A percentile compares a stretch with the other conserved stretches of the same genome.
Conservation (phyloP, 495 filamentous ascomycete genomes). For the Daldinia decipiens region DNA sequence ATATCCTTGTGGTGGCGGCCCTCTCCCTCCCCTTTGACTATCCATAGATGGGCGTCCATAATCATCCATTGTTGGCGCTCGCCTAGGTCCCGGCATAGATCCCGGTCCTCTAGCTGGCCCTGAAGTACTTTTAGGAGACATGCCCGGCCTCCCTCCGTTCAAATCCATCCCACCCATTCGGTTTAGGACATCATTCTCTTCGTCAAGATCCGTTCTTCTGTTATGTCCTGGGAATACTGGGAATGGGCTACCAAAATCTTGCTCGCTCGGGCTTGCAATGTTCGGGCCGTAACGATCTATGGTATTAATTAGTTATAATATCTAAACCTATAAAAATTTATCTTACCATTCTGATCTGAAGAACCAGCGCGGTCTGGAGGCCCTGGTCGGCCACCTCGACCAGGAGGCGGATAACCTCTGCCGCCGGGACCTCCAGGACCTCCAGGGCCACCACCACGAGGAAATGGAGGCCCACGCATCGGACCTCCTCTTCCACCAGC, state of each 20-base stretch:
- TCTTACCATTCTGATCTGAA: slow-evolving; percentile 49
- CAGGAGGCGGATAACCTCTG: slow-evolving; percentile 54
- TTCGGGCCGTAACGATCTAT: slow-evolving; percentile 48
- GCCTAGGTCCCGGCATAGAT: slow-evolving; percentile 46
- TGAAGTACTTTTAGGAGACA: slow-evolving; percentile 31
- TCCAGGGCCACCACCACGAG: slow-evolving; percentile 49
- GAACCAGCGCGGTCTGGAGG: slow-evolving; percentile 48
- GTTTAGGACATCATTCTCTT: slow-evolving; percentile 60
- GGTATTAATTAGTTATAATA: slow-evolving; percentile 36
- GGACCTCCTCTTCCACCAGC: slow-evolving; percentile 54
- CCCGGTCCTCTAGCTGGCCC: slow-evolving; percentile 51
- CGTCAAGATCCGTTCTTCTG: slow-evolving; percentile 56
- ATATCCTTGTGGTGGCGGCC: slow-evolving; percentile 53
- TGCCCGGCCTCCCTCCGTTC: slow-evolving; percentile 52
- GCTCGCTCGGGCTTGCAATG: slow-evolving; percentile 55
- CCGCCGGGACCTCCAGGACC: slow-evolving; percentile 48
- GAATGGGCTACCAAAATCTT: slow-evolving; percentile 74
- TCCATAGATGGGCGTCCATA: slow-evolving; percentile 49
- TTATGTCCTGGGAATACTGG: slow-evolving; percentile 68
- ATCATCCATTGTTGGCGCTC: slow-evolving; percentile 49
- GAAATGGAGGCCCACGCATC: slow-evolving; percentile 53
- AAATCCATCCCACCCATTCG: slow-evolving; percentile 70
- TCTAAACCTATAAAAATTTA: not conserved
- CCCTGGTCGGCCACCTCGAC: slow-evolving; percentile 53
- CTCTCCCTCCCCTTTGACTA: slow-evolving; percentile 50